phyloP scores from a whole-genome alignment of 225 moss, liverwort and hornwort species.

The Polytrichum formosum region DNA sequence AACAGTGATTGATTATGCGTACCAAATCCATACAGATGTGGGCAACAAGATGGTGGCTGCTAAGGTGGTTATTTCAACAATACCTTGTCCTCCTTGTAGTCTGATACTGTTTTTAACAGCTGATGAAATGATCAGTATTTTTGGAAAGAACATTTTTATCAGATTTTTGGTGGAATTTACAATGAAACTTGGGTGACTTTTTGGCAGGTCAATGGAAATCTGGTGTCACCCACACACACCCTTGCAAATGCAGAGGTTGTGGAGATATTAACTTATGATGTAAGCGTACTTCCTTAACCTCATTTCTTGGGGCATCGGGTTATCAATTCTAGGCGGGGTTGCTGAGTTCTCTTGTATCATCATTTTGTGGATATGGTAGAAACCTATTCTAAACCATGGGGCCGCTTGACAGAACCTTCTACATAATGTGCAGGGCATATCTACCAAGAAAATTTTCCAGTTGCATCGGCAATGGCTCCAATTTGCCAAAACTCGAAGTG shows the following conservation, averaged over 20 bases:
- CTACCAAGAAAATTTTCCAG: conserved; percentile 86
- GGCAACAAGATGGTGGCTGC: conserved; percentile 99
- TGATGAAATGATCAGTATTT: not conserved
- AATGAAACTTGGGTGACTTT: not conserved
- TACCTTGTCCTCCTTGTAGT: too few species aligned
- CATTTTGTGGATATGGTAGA: not conserved
- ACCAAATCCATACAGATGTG: conserved; percentile 97
- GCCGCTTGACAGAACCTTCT: conserved; percentile 21
- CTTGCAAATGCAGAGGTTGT: conserved; percentile 97
- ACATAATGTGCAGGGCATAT: conserved; percentile 69
- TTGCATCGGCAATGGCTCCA: conserved; percentile 95
- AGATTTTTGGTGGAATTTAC: too few species aligned
- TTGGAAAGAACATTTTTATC: not conserved
- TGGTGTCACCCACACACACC: conserved; percentile 88
- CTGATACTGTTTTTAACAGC: not conserved
- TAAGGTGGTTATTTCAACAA: conserved; percentile 42
- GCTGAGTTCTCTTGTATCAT: too few species aligned
- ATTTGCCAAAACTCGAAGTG: conserved; percentile 92
- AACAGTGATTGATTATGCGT: conserved; percentile 97
- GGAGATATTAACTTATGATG: conserved; percentile 95
- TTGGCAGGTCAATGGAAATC: conserved; percentile 89
- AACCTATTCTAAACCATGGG: conserved; percentile 1
- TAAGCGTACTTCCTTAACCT: conserved; percentile 25
- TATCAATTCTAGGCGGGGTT: too few species aligned
- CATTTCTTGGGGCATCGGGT: not conserved